phyloP scores from a whole-genome alignment of 768 basidiomycete species.

The Tulasnella sp. region DNA sequence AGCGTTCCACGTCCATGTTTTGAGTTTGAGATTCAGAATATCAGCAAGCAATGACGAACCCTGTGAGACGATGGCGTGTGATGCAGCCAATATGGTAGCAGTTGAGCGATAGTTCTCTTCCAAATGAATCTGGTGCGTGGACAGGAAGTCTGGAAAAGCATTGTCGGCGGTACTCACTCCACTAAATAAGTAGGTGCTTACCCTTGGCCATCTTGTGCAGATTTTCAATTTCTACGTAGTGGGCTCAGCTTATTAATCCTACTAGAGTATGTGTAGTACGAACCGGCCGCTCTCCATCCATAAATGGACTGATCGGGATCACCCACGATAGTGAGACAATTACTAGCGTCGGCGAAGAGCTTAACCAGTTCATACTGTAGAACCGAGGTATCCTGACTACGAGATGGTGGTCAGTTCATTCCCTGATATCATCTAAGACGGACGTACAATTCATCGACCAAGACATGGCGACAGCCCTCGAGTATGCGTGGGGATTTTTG shows the following conservation, averaged over 20 bases:
- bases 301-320: constrained; percentile 92
- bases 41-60: constrained; percentile 34
- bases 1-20: too few species aligned
- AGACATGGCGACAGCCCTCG: constrained; percentile 53
- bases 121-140: constrained; percentile 56
- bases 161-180: too few species aligned
- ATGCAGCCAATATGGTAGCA: constrained; percentile 57
- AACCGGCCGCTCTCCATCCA: constrained; percentile 69
- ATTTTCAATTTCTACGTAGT: constrained; percentile 48
- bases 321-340: constrained; percentile 69
- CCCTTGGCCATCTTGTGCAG: constrained; percentile 61
- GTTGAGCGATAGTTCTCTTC: constrained; percentile 87
- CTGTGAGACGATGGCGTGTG: constrained; percentile 72
- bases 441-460: constrained; percentile 75
- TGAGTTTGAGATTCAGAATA: neutral
- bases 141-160: constrained; percentile 45
- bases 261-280: neutral
- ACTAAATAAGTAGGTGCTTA: constrained; percentile 18
- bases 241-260: neutral
- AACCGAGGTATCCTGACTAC: constrained; percentile 68
- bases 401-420: neutral
- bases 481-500: constrained; percentile 37
- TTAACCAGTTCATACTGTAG: constrained; percentile 76
- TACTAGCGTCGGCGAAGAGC: constrained; percentile 41
- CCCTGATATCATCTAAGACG: neutral